Base-by-base conservation (phyloP, 768 basidiomycete species). In the Kwoniella heveanensis region DNA sequence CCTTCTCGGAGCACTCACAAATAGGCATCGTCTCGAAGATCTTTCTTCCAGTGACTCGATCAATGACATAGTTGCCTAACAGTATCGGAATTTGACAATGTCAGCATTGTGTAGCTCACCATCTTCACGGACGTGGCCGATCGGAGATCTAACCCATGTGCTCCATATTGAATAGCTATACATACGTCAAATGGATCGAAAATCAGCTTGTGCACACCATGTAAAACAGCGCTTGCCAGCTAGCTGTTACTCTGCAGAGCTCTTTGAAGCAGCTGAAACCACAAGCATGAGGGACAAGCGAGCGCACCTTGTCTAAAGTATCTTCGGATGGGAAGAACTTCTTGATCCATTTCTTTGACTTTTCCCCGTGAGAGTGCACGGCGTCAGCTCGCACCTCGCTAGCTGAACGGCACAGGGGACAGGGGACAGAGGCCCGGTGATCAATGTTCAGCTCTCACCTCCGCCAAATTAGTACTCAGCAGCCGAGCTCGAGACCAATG, bases 11-110 rank as follows among this genome's bases (percentile, higher is more conserved):
- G 32, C 9, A 65, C 74, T 54, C 39, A 72, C 74, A 89, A 48
- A 90, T 82, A 0, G 89, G 89, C 89, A 90, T 90, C 30, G 83
- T 83, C 80, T 90, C 89, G 62, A 89, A 90, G 63, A 87, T 82
- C 70, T 83, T 83, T 72, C 86, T 81, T 0, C 79, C 80, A 0
- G 79, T 77, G 30, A 57, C 25, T 6, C 81, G 69, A 56, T 81
- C 78, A 29, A 81, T 70, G 10, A 81, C 80, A 61, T 70, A 80
- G 71, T 79, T 80, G 21, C 77, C 77, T 74, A n/a, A n/a, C n/a
- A n/a, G n/a, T n/a, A n/a, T n/a, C n/a, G n/a, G n/a, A n/a, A 54
- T 30, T n/a, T 26, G 12, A 8, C 13, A 13, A 26, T 21, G 27
- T 65, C 39, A 54, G 61, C 39, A n/a, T n/a, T 21, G 50, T 17